A percentile compares a stretch with the other conserved stretches of the same genome.
Conservation (phyloP, 305 asterid genomes). For the Rubia tinctorum region DNA sequence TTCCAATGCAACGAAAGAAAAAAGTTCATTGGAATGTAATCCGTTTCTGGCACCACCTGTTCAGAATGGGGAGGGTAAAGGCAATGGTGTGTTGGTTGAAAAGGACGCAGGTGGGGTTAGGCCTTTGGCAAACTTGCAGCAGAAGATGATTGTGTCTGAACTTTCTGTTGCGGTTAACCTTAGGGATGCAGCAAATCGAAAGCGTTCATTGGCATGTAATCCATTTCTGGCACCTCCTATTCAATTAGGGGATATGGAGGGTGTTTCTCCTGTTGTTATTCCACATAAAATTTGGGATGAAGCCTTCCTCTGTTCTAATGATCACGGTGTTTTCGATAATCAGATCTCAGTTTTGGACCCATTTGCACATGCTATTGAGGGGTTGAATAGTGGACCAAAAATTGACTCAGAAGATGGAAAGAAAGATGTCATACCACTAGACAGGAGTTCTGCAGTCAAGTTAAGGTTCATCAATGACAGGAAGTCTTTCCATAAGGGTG, state of each 20-base stretch:
- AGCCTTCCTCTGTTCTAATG: constrained; percentile 25
- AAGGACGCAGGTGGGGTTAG: neutral
- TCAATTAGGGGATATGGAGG: constrained; percentile 57
- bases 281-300: constrained; percentile 49
- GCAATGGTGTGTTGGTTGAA: neutral
- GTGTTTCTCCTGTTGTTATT: constrained; percentile 38
- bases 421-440: constrained; percentile 7
- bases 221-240: constrained; percentile 70
- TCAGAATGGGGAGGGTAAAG: constrained; percentile 38
- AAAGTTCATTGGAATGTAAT: constrained; percentile 39
- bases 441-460: constrained; percentile 25
- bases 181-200: constrained; percentile 40
- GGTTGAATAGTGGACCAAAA: constrained; percentile 44
- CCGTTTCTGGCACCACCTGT: constrained; percentile 66
- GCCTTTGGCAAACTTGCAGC: constrained; percentile 33
- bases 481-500: constrained; percentile 31
- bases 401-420: constrained; percentile 15
- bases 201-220: constrained; percentile 41
- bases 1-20: constrained; percentile 38
- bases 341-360: constrained; percentile 46
- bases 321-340: constrained; percentile 29
- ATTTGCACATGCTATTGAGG: constrained; percentile 67
- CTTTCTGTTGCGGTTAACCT: constrained; percentile 33
- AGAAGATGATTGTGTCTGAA: constrained; percentile 40
- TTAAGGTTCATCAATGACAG: constrained; percentile 43